Base-by-base conservation (phyloP, 2,329 filamentous ascomycete genomes). In the Xylaria polymorpha region DNA sequence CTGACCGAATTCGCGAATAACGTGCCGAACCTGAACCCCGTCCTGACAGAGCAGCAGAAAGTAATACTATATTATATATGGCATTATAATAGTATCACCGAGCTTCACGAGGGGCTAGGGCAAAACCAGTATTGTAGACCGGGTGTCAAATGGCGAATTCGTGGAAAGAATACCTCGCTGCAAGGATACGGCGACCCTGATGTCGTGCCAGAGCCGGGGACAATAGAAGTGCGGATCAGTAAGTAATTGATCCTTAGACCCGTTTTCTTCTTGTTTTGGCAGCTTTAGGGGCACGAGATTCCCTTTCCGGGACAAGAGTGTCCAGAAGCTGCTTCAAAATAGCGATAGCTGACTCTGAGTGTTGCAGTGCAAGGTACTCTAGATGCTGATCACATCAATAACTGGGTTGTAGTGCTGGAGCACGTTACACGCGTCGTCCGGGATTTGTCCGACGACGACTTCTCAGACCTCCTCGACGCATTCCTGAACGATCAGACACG, bases 361-460 rank as follows among this genome's bases (percentile, higher is more conserved):
- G 51, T 22, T 39, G 32, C 20, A 12, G 65, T 76, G 73, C 73
- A 74, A 2, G 74, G 74, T 6, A 75, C 74, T 22, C 48, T 75
- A 15, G 73, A 76, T 57, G 73, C 69, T 9, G 68, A 72, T 25
- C 67, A 75, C 39, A 73, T 75, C 51, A 68, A 70, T 43, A 67
- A 76, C 57, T 76, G 74, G 74, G 66, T 73, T 12, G 2, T 9
- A 3, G 48, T 76, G 29, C 59, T 76, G 12, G 32, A 68, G n/a
- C 59, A 41, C 20, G 44, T 71, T n/a, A 20, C 61, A 9, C 25
- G 56, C 46, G 65, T 22, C 3, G 69, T 67, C 14, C 71, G 69
- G 25, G 35, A 66, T 20, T 32, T 35, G 12, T 20, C 44, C 10
- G 6, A 25, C 1, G 20, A 15, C 0, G 51, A 57, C 9, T 73